Evolutionary conservation across 495 filamentous ascomycete genomes (phyloP).

Genomic region (Annulohypoxylon maeteangense): DNA sequence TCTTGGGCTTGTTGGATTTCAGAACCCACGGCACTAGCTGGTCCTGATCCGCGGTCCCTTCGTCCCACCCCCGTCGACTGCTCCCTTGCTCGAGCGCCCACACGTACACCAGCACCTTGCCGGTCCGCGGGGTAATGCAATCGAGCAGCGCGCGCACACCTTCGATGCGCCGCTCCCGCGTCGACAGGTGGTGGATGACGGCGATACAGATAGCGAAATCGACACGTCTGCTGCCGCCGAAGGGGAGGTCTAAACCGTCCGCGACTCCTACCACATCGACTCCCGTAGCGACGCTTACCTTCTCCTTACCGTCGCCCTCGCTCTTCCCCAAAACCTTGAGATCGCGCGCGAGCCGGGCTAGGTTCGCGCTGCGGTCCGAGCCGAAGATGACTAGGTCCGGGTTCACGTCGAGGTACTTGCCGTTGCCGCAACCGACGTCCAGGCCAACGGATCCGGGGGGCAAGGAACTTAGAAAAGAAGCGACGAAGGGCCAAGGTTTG

Average conservation of each 20-base stretch:
- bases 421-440: constrained; percentile 95
- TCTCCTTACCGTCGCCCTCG: neutral
- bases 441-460: constrained; percentile 81
- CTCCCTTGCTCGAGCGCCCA: constrained; percentile 95
- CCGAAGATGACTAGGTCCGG: constrained; percentile 82
- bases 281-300: constrained; percentile 4
- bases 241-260: constrained; percentile 75
- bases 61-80: constrained; percentile 92
- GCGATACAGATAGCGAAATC: constrained; percentile 97
- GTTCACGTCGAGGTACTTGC: constrained; percentile 91
- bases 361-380: constrained; percentile 84
- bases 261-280: constrained; percentile 66
- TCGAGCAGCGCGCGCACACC: constrained; percentile 78
- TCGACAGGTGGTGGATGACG: constrained; percentile 94
- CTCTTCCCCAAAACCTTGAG: constrained; percentile 64
- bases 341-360: constrained; percentile 75
- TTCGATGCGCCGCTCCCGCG: constrained; percentile 75
- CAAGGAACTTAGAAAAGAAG: constrained; percentile 76
- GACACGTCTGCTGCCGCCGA: constrained; percentile 68
- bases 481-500: constrained; percentile 97
- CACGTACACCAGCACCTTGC: constrained; percentile 85
- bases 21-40: constrained; percentile 97
- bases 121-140: constrained; percentile 64
- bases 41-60: constrained; percentile 81
- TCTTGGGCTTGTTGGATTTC: constrained; percentile 55